Conservation (phyloP, 2,329 filamentous ascomycete species). For the Leptographium radiaticola region DNA sequence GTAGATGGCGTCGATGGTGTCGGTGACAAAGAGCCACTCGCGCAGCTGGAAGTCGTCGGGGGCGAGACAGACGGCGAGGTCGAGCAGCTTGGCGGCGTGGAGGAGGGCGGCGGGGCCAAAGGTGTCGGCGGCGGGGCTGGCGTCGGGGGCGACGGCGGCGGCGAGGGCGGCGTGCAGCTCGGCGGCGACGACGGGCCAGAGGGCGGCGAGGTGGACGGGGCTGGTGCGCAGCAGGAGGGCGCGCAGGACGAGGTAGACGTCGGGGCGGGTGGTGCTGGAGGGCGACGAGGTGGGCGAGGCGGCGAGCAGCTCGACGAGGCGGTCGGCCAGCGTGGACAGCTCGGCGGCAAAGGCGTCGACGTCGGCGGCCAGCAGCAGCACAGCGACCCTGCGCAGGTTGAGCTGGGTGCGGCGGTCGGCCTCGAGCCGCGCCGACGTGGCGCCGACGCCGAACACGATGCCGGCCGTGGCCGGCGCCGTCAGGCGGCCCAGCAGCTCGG, state of each 20-base stretch:
- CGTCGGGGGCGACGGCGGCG: constrained; percentile 55
- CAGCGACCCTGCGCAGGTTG: constrained; percentile 69
- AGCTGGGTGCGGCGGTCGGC: constrained; percentile 88
- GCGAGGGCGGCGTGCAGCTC: constrained; percentile 73
- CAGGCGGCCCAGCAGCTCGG: constrained; percentile 67
- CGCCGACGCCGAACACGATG: constrained; percentile 97
- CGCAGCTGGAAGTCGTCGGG: constrained; percentile 97
- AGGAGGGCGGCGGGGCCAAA: constrained; percentile 68
- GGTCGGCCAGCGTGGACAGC: constrained; percentile 61
- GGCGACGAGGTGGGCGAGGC: constrained; percentile 84
- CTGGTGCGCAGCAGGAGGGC: constrained; percentile 70
- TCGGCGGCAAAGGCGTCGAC: constrained; percentile 72
- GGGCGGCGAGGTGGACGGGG: constrained; percentile 62
- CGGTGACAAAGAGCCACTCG: constrained; percentile 94
- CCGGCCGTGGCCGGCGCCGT: constrained; percentile 81
- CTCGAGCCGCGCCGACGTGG: constrained; percentile 84
- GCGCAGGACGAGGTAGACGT: constrained; percentile 79
- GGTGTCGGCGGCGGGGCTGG: constrained; percentile 50
- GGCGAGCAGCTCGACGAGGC: constrained; percentile 71
- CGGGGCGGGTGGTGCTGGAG: constrained; percentile 76
- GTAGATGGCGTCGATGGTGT: constrained; percentile 94
- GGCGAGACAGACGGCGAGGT: constrained; percentile 70
- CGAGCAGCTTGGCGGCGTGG: constrained; percentile 88
- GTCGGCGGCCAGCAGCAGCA: constrained; percentile 64
- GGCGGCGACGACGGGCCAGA: constrained; percentile 84